phyloP scores from a whole-genome alignment of 2,329 filamentous ascomycete genomes.

The Pezicula rhizophila region DNA sequence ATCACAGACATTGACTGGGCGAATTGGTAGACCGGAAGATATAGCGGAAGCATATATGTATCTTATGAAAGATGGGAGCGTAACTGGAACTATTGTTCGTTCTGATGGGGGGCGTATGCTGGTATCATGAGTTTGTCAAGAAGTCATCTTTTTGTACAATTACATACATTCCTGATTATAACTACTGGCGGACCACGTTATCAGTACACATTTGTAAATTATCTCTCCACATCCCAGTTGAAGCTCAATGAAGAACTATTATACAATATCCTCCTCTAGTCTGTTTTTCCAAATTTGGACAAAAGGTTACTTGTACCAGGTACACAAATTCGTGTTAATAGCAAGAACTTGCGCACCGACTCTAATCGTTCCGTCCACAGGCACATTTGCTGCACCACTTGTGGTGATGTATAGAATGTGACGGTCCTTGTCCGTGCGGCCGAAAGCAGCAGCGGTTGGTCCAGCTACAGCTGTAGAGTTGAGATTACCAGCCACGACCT shows the following conservation, averaged over 20 bases:
- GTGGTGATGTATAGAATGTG: neutral
- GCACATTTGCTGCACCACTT: neutral
- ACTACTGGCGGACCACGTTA: no score
- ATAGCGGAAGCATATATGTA: slow-evolving; percentile 39
- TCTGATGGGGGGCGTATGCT: slow-evolving; percentile 4
- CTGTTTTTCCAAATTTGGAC: no score
- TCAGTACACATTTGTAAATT: no score
- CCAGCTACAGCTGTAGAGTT: neutral
- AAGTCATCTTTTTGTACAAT: no score
- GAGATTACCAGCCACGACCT: neutral
- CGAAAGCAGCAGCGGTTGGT: neutral
- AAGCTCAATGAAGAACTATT: no score
- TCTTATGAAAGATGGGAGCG: slow-evolving; percentile 35
- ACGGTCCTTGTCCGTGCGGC: neutral
- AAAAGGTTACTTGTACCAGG: no score
- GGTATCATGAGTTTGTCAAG: no score
- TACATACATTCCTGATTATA: no score
- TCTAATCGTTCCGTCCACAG: neutral
- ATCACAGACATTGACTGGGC: slow-evolving; percentile 16
- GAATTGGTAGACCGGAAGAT: slow-evolving; percentile 27
- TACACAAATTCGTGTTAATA: neutral
- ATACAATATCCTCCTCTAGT: no score
- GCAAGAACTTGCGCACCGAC: neutral
- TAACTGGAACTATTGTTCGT: slow-evolving; percentile 28
- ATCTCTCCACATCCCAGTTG: no score